Conservation (phyloP, 345 rosid species). For the Stellera chamaejasme region DNA sequence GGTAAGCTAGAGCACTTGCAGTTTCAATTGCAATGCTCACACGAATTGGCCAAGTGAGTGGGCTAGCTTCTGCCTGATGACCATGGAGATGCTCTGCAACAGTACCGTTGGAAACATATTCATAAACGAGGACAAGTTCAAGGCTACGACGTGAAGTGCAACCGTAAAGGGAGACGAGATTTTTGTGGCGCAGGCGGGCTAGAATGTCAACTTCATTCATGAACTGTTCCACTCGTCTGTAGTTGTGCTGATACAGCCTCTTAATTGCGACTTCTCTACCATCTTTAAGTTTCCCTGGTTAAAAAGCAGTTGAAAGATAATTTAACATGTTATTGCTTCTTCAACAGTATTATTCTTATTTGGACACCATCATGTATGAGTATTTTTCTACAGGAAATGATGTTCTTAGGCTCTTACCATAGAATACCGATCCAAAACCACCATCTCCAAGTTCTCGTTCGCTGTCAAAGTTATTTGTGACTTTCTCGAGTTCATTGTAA, state of each 20-base stretch:
- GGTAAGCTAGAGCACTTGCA: conserved; percentile 54
- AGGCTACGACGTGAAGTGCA: conserved; percentile 48
- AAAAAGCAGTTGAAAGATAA: background rate
- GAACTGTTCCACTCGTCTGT: conserved; percentile 40
- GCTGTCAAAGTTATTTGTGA: conserved; percentile 42
- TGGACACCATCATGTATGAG: conserved; percentile 1
- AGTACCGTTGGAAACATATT: conserved; percentile 53
- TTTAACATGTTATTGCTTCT: conserved; percentile 6
- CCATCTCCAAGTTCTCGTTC: conserved; percentile 57
- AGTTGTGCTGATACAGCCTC: conserved; percentile 51
- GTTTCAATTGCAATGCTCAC: conserved; percentile 58
- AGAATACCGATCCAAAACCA: conserved; percentile 63
- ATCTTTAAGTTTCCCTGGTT: conserved; percentile 48
- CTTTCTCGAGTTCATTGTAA: conserved; percentile 49
- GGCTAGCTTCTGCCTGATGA: conserved; percentile 19
- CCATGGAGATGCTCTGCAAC: conserved; percentile 64
- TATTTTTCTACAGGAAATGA: background rate
- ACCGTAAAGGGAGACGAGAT: conserved; percentile 62
- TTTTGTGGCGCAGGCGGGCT: conserved; percentile 51
- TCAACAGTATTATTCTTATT: background rate
- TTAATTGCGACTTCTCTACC: conserved; percentile 73
- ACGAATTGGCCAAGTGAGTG: conserved; percentile 41
- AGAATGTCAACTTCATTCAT: conserved; percentile 51
- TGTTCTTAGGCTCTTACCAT: conserved; percentile 31
- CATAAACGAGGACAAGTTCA: conserved; percentile 60